Percentiles rank a stretch among this genome's conserved stretches.
Evolutionary conservation across 495 filamentous ascomycete species (phyloP).

Genomic region (Aspergillus taichungensis): DNA sequence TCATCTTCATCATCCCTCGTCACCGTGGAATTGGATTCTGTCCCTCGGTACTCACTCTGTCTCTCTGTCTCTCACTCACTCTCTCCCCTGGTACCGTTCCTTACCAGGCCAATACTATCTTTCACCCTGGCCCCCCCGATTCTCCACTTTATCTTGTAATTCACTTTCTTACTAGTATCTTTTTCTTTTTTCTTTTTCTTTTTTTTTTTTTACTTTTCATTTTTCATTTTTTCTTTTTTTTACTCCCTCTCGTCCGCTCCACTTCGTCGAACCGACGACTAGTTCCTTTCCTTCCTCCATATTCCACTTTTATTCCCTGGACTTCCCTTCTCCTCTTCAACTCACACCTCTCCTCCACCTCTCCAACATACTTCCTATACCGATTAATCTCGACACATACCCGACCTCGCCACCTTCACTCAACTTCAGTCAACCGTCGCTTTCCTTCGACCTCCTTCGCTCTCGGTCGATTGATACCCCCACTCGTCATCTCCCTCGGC

Average conservation of each 20-base stretch:
- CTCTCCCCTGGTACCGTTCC: conserved; percentile 21
- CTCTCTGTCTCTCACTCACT: conserved; percentile 6
- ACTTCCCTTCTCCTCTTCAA: conserved; percentile 3
- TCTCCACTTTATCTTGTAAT: conserved; percentile 10
- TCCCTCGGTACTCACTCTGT: conserved; percentile 18
- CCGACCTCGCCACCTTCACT: not conserved
- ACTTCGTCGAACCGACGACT: not conserved
- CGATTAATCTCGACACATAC: conserved; percentile 1
- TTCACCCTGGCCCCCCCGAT: not conserved
- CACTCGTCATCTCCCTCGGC: not conserved
- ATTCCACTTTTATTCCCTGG: conserved; percentile 3
- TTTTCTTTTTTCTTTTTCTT: conserved; percentile 11
- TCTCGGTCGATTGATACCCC: no score
- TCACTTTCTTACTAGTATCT: conserved; percentile 13
- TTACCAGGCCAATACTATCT: conserved; percentile 16
- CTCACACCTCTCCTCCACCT: conserved; percentile 3
- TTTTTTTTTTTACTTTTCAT: conserved; percentile 2
- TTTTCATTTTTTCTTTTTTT: conserved; percentile 3
- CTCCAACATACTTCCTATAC: conserved; percentile 1
- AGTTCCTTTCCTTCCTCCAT: conserved; percentile 3
- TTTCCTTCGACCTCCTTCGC: conserved; percentile 1
- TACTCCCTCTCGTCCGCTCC: conserved; percentile 7
- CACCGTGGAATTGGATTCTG: conserved; percentile 8
- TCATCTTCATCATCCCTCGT: no score
- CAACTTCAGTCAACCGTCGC: not conserved